Conservation (phyloP, 257 asterid genomes). For the Nemophila menziesii region DNA sequence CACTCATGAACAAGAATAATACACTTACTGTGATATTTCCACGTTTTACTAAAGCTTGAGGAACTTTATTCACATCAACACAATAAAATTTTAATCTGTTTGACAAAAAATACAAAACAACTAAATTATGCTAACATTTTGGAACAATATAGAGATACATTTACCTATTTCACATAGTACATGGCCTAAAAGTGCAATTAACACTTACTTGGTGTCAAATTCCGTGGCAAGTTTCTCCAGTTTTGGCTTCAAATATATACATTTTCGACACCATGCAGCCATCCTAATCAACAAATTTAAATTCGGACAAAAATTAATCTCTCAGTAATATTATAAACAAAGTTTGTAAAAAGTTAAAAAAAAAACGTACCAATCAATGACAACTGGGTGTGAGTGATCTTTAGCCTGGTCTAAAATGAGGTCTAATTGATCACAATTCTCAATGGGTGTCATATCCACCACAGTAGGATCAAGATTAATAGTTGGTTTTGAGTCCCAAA, state of each 20-base stretch:
- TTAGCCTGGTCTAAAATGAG: slow-evolving; percentile 49
- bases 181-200: not conserved
- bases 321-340: not conserved
- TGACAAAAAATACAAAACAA: not conserved
- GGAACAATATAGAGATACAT: too few relatives aligned
- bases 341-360: not conserved
- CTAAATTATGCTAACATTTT: too few relatives aligned
- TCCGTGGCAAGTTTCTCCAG: slow-evolving; percentile 85
- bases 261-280: slow-evolving; percentile 97
- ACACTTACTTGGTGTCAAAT: slow-evolving; percentile 53
- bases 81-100: slow-evolving; percentile 53
- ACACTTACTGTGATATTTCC: slow-evolving; percentile 70
- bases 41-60: slow-evolving; percentile 66
- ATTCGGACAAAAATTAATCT: not conserved
- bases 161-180: not conserved
- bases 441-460: slow-evolving; percentile 46
- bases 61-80: slow-evolving; percentile 85
- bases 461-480: too few relatives aligned
- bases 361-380: slow-evolving; percentile 49
- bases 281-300: slow-evolving; percentile 38
- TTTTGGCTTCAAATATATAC: slow-evolving; percentile 85
- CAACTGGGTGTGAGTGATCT: slow-evolving; percentile 51
- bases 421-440: slow-evolving; percentile 45
- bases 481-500: slow-evolving; percentile 42
- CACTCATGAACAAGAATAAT: too few relatives aligned